Evolutionary conservation across 805 yeast species (phyloP), one percentile per base, ranked within the genome.

Genomic region (Nadsonia fulvescens): DNA sequence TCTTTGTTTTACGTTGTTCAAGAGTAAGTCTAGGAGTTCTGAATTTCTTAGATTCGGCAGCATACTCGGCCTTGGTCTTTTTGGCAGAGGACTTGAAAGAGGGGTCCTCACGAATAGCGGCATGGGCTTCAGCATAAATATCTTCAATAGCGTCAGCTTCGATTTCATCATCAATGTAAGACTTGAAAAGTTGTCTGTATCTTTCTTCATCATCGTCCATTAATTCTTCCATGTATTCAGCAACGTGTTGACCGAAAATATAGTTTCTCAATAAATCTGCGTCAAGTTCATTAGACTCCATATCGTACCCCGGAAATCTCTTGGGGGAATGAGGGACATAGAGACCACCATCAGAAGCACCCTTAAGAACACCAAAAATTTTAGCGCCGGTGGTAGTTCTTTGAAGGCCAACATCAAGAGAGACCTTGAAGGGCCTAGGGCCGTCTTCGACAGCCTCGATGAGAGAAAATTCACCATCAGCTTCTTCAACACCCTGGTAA

Each of bases 261-360:
- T 89, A 89, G 66, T 79, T 81, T 81, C 95, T 81, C 61, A 89
- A 73, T 47, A 71, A 62, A 58, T 89, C 98, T 50, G 94, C 81
- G 57, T 89, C 98, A 51, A 89, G 73, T 67, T 89, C 98, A 70
- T 89, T 93, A 50, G 75, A 54, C 70, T 89, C 98, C 52, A 86
- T 79, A 63, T 89, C 98, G 92, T 86, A 89, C 68, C 98, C 98
- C 64, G 98, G 98, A 93, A 83, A 89, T 76, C 98, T 83, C 73
- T 83, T 83, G 56, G 93, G 78, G 49, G 93, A 81, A 82, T 89
- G 98, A 47, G 98, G 98, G 56, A 89, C 69, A 83, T 77, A 81
- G 53, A 89, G 70, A 52, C 98, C 98, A 78, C 98, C 98, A 60
- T 89, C 98, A 41, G 96, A 86, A 54, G 98, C 98, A 77, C 98